Evolutionary conservation across 345 rosid genomes (phyloP), one percentile per base, ranked within the genome.

Genomic region (sweet orange (Citrus sinensis)): DNA sequence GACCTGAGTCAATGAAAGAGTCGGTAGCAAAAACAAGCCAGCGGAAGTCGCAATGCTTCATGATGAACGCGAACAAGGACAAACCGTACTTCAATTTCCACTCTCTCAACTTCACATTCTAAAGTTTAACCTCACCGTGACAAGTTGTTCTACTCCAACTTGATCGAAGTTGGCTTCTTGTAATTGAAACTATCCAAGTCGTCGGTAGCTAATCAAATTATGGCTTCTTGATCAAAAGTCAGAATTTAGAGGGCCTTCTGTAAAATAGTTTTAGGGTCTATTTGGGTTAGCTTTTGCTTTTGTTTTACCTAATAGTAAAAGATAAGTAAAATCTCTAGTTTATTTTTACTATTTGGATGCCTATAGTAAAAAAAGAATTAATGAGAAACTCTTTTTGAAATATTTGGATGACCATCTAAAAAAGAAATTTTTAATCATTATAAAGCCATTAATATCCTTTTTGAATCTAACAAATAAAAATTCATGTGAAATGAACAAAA

Each of bases 1-100:
- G 97, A 83, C 98, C 96, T 13, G 93, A 87, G 83, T 67, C 85
- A 10, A 86, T 94, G 94, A 88, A 90, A 81, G 89, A 88, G 63
- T 81, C 85, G 13, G 90, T 92, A n/a, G 97, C 94, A 79, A 79
- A 78, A 55, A 4, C 78, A 5, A 85, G 93, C 88, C 82, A 58
- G 82, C 49, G 78, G 51, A 85, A 74, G 77, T 80, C 82, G 67
- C 82, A 22, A 40, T 78, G 84, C 70, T 73, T 79, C 14, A 59
- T 72, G 22, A 39, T 81, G 37, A 80, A 70, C 25, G 64, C 82
- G 13, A 77, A 78, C 46, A 78, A 74, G 67, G 83, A 70, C 49
- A 85, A 85, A 55, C 77, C 86, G 29, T 65, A 70, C 82, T 87
- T 88, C 86, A 79, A 70, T 74, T 87, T 89, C 86, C 92, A 89